phyloP scores from a whole-genome alignment of 371 early-diverging fungal species.

The Mortierella sp. region DNA sequence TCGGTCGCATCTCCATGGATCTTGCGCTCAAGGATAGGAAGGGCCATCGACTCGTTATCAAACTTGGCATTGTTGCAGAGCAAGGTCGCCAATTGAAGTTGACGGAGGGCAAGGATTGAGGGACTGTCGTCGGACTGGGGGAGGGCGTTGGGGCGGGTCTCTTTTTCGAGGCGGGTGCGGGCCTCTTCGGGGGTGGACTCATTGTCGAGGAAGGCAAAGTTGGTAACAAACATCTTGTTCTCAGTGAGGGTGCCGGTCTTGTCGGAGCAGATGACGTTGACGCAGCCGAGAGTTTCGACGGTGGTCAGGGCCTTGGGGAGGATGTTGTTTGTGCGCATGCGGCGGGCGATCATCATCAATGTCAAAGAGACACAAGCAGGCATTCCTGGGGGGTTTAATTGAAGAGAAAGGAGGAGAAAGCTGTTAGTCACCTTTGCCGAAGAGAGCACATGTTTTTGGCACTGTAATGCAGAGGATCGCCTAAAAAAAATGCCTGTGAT shows the following conservation, averaged over 20 bases:
- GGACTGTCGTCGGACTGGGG: slow-evolving; percentile 35
- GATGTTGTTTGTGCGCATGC: slow-evolving; percentile 68
- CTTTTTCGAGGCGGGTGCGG: slow-evolving; percentile 33
- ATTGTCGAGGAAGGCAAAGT: slow-evolving; percentile 61
- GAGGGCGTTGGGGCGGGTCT: slow-evolving; percentile 15
- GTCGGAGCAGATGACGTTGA: slow-evolving; percentile 78
- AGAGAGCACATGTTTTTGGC: background rate
- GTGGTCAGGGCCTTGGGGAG: slow-evolving; percentile 74
- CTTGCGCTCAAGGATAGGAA: slow-evolving; percentile 67
- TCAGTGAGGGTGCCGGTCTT: slow-evolving; percentile 83
- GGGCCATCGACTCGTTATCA: slow-evolving; percentile 60
- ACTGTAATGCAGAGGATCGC: background rate
- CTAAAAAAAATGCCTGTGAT: no score
- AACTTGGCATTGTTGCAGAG: slow-evolving; percentile 79
- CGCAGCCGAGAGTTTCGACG: slow-evolving; percentile 79
- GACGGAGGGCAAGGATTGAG: slow-evolving; percentile 42
- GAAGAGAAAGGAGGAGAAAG: slow-evolving; percentile 6
- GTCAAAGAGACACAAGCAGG: slow-evolving; percentile 69
- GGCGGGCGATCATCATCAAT: slow-evolving; percentile 67
- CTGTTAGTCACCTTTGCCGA: slow-evolving; percentile 8
- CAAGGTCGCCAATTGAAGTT: slow-evolving; percentile 65
- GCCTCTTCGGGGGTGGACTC: slow-evolving; percentile 51
- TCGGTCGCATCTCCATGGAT: slow-evolving; percentile 85
- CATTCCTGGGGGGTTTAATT: slow-evolving; percentile 50
- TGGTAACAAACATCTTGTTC: slow-evolving; percentile 73